Evolutionary conservation across 2,329 filamentous ascomycete genomes (phyloP), one percentile per base, ranked within the genome.

Genomic region (Beauveria brongniartii): DNA sequence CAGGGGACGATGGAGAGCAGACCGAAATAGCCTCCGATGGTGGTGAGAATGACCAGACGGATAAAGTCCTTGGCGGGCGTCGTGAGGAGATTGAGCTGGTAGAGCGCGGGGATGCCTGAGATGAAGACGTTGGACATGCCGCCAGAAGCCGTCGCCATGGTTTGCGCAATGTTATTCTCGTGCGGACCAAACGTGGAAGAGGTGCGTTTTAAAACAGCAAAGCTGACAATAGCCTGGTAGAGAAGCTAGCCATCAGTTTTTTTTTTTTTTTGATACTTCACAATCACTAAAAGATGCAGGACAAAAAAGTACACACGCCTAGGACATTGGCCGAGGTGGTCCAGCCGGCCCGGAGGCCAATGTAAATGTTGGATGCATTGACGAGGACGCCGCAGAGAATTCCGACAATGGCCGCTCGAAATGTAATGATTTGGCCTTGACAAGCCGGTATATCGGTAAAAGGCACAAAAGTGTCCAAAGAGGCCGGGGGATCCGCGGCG

Each of bases 41-140:
- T 48, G 16, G 61, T 55, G 22, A 62, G 46, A 24, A 55, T n/a
- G 14, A 60, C 56, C 0, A 62, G 37, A 10, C 61, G 55, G 10
- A 55, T 16, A 51, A 60, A 60, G 34, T 62, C 61, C 8, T 40
- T 24, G 9, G 48, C 51, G 12, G 61, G 61, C 14, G 55, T 60
- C 3, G 46, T 40, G 18, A 62, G 56, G 5, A 62, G 44, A 41
- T 46, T 37, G 3, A 64, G 44, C 57, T 64, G 63, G 48, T 64
- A 64, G 47, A 64, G 55, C 5, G 63, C 63, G 6, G 63, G 63
- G 26, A 64, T 58, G 30, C 55, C 63, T 3, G 53, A 59, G n/a
- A 64, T 62, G 50, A 62, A 62, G 26, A 62, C 48, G 43, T 61
- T 58, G 41, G 55, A 55, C 14, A 62, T 61, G 55, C 59, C 56